A percentile compares a stretch with the other conserved stretches of the same genome.
Conservation (phyloP, 2,329 filamentous ascomycete genomes). For the Calonectria leucothoes region DNA sequence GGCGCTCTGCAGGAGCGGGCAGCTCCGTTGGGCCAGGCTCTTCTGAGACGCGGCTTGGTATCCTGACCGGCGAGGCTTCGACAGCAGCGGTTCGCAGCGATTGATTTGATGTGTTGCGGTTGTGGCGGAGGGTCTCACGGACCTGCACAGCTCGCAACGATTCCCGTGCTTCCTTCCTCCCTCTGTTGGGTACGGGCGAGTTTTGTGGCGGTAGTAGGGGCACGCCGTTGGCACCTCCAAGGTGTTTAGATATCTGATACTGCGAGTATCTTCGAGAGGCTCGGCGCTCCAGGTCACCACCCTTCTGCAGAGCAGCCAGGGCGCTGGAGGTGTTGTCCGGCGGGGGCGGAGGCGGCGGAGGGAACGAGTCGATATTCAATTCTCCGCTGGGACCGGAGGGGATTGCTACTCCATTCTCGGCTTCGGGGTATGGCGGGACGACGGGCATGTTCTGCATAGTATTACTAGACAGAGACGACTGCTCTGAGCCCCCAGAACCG, state of each 20-base stretch:
- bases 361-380: conserved; percentile 73
- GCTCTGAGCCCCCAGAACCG: conserved; percentile 64
- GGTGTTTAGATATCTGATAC: conserved; percentile 95
- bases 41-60: conserved; percentile 72
- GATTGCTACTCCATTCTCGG: conserved; percentile 66
- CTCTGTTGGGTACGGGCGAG: conserved; percentile 85
- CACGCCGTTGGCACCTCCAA: conserved; percentile 85
- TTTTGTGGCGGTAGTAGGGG: conserved; percentile 88
- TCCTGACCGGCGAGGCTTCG: conserved; percentile 73
- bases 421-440: conserved; percentile 76
- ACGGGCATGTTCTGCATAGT: conserved; percentile 82
- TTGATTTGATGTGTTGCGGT: conserved; percentile 59
- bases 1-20: conserved; percentile 46
- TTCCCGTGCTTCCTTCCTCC: conserved; percentile 81
- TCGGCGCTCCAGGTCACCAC: conserved; percentile 90
- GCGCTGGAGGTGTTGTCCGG: conserved; percentile 87
- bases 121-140: conserved; percentile 63
- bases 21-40: conserved; percentile 53
- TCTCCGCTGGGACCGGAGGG: conserved; percentile 54
- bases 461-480: conserved; percentile 78
- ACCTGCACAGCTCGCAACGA: conserved; percentile 78
- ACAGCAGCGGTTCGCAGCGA: conserved; percentile 49
- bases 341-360: conserved; percentile 76
- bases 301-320: conserved; percentile 88
- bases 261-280: conserved; percentile 94